Percentiles rank a stretch among this genome's conserved stretches.
phyloP scores from a whole-genome alignment of 1,284 basidiomycete genomes.

The Psilocybe mexicana region DNA sequence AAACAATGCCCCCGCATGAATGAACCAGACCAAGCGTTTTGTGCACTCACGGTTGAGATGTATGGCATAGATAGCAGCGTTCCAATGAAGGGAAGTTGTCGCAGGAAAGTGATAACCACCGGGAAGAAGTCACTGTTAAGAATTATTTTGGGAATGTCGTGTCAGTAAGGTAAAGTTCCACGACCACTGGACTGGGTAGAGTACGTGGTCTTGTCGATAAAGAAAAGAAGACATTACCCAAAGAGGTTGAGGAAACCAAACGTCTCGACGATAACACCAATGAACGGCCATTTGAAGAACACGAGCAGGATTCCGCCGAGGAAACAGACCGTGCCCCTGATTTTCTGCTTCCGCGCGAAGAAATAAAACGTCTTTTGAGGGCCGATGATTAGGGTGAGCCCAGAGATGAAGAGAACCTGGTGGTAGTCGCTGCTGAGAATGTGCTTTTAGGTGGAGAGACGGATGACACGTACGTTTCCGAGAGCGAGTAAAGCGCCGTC shows the following conservation, averaged over 20 bases:
- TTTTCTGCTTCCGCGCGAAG: conserved; percentile 95
- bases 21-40: background rate
- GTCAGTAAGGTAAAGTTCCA: conserved; percentile 7
- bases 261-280: conserved; percentile 92
- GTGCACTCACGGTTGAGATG: conserved; percentile 62
- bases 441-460: background rate
- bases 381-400: conserved; percentile 92
- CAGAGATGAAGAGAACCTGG: conserved; percentile 90
- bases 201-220: conserved; percentile 1
- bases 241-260: conserved; percentile 98
- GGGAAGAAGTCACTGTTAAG: conserved; percentile 94
- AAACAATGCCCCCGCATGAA: conserved; percentile 1
- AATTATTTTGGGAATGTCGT: background rate
- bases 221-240: conserved; percentile 58
- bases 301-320: conserved; percentile 87
- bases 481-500: conserved; percentile 96
- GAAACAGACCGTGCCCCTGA: conserved; percentile 93
- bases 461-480: conserved; percentile 73
- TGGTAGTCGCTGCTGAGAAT: background rate
- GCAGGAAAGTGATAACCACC: conserved; percentile 92
- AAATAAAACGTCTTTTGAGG: conserved; percentile 98
- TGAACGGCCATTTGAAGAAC: conserved; percentile 90
- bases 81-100: conserved; percentile 94
- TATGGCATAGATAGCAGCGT: conserved; percentile 86
- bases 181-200: background rate